Percentiles rank a stretch among this genome's conserved stretches.
These are phyloP conservation scores for Clohesyomyces aquaticus DNA, from an alignment of 495 filamentous ascomycete species.

Conservation along the genomic window DNA sequence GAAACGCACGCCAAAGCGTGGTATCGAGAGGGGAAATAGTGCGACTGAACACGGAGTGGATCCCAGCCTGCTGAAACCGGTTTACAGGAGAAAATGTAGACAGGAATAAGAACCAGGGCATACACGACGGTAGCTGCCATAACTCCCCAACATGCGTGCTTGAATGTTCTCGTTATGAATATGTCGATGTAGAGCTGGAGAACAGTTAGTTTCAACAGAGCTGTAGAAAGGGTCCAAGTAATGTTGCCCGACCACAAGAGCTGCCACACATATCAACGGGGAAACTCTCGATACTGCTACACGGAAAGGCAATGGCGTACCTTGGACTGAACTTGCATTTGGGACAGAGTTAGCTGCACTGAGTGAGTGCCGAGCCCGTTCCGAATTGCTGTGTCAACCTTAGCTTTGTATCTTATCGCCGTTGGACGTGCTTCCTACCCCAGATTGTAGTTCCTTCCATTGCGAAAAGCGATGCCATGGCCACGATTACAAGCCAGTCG, in stretches of 20 bases:
- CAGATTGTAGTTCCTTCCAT: background rate
- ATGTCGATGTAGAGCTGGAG: background rate
- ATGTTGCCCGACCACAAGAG: background rate
- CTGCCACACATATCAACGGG: background rate
- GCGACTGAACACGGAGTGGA: background rate
- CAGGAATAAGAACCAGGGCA: background rate
- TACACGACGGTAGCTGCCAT: background rate
- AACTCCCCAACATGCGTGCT: background rate
- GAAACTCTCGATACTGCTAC: background rate
- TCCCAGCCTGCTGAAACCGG: background rate
- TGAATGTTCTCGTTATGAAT: background rate
- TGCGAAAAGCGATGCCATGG: background rate
- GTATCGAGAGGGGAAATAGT: background rate
- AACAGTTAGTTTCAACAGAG: background rate
- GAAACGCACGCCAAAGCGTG: background rate
- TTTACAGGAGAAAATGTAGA: background rate
- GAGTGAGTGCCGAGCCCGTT: background rate
- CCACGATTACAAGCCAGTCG: constrained; percentile 1
- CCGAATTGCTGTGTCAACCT: constrained; percentile 1
- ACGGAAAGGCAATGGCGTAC: background rate
- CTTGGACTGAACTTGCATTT: background rate
- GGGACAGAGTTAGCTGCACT: background rate
- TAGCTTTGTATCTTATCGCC: background rate
- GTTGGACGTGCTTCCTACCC: background rate
- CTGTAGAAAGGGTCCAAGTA: background rate